Evolutionary conservation across 331 rosid species (phyloP), one percentile per base, ranked within the genome.

Genomic region (Pyracantha coccinea): DNA sequence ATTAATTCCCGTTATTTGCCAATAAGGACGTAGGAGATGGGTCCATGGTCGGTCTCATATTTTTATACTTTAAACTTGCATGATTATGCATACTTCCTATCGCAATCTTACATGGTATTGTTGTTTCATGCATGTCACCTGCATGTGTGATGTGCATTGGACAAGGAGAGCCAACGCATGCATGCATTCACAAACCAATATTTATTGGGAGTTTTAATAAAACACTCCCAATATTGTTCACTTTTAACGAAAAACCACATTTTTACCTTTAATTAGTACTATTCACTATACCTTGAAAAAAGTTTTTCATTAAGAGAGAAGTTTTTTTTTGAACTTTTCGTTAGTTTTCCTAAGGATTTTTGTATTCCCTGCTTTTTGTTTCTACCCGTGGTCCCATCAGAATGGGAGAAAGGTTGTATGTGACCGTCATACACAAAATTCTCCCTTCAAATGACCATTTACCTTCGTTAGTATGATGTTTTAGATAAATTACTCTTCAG

Each of bases 31-130:
- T 84, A 71, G 87, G 82, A 63, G 74, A 80, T 70, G 78, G 87
- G 91, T 71, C 86, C 88, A 66, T 32, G 85, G 88, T 89, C 85
- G 85, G 88, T 83, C 75, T 38, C 63, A 83, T 82, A 74, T 75
- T 83, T 62, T 68, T 79, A 75, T 84, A 0, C 53, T 50, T 50
- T 50, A 16, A 41, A 15, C 9, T 0, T 50, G 20, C 68, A 69
- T 47, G 44, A 23, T 27, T 62, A 44, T 16, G 55, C 55, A 16
- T 50, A 17, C 20, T 38, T 29, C 70, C 47, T 73, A 28, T 58
- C 29, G 17, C 61, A 31, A 59, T 69, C 69, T 83, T 77, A 76
- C 83, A 81, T 81, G 83, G 71, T 29, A 38, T 81, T 59, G 45
- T 72, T 32, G 78, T 65, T 69, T 27, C 76, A 41, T 79, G 68